These are phyloP conservation scores for Casuarina glauca DNA, from an alignment of 306 rosid species.

Conservation along the genomic window DNA sequence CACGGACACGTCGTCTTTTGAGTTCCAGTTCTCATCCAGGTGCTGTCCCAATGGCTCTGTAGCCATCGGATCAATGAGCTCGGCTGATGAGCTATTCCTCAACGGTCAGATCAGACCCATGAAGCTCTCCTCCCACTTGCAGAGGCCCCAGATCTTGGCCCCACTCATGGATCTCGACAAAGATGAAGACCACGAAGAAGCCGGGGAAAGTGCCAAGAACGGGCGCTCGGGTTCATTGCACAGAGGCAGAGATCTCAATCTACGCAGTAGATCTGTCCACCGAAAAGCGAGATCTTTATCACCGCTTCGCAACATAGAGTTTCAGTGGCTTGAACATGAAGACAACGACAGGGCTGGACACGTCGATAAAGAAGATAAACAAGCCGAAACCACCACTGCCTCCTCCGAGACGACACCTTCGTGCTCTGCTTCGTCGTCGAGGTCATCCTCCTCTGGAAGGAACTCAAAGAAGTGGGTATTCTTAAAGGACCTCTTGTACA, in stretches of 20 bases:
- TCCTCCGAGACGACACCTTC: conserved; percentile 12
- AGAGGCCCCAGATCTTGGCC: conserved; percentile 2
- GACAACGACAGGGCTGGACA: background rate
- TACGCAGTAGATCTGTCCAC: background rate
- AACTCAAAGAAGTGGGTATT: conserved; percentile 38
- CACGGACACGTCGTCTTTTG: background rate
- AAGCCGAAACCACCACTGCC: background rate
- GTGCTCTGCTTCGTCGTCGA: conserved; percentile 32
- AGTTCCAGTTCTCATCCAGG: background rate
- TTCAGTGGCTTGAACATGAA: background rate
- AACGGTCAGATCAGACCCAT: conserved; percentile 10
- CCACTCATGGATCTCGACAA: background rate
- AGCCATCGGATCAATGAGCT: background rate
- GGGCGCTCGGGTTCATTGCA: background rate
- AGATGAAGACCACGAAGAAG: background rate
- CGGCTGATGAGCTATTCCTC: conserved; percentile 3
- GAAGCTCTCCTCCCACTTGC: conserved; percentile 1
- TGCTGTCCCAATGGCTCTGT: background rate
- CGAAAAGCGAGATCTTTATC: conserved; percentile 1
- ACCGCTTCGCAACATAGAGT: background rate
- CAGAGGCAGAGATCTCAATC: background rate
- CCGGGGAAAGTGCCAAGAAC: background rate
- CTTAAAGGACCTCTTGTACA: conserved; percentile 29
- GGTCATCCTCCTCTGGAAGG: conserved; percentile 33
- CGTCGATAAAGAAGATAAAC: background rate